Base-by-base conservation (phyloP, 1,139 yeast genomes). In the Candida sp. region DNA sequence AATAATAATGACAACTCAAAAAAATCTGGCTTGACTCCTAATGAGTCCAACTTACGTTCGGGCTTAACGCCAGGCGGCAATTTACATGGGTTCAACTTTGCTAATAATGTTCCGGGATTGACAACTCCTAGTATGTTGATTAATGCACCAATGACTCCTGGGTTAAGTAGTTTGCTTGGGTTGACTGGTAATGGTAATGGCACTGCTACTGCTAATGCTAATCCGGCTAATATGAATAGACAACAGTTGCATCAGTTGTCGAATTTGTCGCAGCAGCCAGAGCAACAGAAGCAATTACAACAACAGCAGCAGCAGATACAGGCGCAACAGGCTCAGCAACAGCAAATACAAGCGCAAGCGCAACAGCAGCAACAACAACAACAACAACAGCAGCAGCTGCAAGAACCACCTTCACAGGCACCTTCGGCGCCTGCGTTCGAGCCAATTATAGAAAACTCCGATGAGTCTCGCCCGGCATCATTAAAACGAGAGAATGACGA, bases 1-100 rank as follows among this genome's bases (percentile, higher is more conserved):
- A 42, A 33, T 45, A 46, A 39, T 47, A 40, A 33, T 5, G 15
- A n/a, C 21, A 42, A 33, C 45, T 46, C 38, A 47, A 40, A 33
- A 6, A 75, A 82, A 51, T 69, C 84, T 0, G n/a, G n/a, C n/a
- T n/a, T n/a, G n/a, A n/a, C n/a, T n/a, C 90, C 91, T 5, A 84
- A 81, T 58, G 90, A 84, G 55, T 79, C 86, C 5, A 73, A 79
- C 43, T 49, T 84, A 39, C 70, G 93, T 48, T 72, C 87, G 0
- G 91, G 91, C 0, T 60, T 84, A 33, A 82, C 90, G 0, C 76
- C 77, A 3, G 75, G 75, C 0, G 66, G 67, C 1, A 48, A 60
- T 37, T 55, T 49, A 40, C 60, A 57, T 37, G 63, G 64, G 12
- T 69, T 68, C 50, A 63, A 63, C 11, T 68, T 70, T 49, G 68